phyloP scores from a whole-genome alignment of 441 rosid genomes.

The Erodium trifolium region DNA sequence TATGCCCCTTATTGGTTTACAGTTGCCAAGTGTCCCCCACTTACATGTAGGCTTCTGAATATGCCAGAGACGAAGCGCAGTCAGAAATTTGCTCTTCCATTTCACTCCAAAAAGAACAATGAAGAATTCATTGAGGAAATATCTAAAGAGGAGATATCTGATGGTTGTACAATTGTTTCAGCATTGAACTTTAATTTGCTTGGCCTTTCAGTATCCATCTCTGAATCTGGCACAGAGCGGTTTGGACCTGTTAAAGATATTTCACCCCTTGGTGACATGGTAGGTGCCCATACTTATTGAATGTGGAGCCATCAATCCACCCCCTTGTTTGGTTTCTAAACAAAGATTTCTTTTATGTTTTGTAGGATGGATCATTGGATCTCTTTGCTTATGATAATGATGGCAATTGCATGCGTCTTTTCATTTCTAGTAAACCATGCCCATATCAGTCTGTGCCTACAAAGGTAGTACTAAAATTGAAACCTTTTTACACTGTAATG shows the following conservation, averaged over 20 bases:
- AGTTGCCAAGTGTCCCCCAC: slow-evolving; percentile 79
- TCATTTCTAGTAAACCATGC: slow-evolving; percentile 79
- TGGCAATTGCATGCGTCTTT: slow-evolving; percentile 74
- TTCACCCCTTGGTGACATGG: slow-evolving; percentile 93
- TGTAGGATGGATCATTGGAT: slow-evolving; percentile 92
- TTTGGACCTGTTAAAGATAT: slow-evolving; percentile 78
- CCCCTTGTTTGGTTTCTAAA: not conserved
- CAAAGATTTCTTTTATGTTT: not conserved
- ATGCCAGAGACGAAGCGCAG: slow-evolving; percentile 43
- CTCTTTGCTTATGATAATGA: slow-evolving; percentile 64
- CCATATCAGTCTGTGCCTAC: slow-evolving; percentile 84
- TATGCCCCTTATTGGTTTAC: slow-evolving; percentile 96
- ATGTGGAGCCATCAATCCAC: not conserved
- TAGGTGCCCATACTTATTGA: slow-evolving; percentile 22
- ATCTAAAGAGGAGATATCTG: slow-evolving; percentile 73
- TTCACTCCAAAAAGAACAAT: slow-evolving; percentile 42
- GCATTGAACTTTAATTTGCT: slow-evolving; percentile 67
- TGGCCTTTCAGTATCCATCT: slow-evolving; percentile 67
- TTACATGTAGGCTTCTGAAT: slow-evolving; percentile 56
- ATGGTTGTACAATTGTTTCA: slow-evolving; percentile 90
- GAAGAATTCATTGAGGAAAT: slow-evolving; percentile 51
- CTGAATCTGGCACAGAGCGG: slow-evolving; percentile 42
- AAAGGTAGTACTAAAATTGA: slow-evolving; percentile 43
- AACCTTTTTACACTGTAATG: not conserved
- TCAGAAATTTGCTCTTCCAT: slow-evolving; percentile 43